These are phyloP conservation scores for Diaporthe velutina DNA, from an alignment of 2,329 filamentous ascomycete species.

Conservation along the genomic window DNA sequence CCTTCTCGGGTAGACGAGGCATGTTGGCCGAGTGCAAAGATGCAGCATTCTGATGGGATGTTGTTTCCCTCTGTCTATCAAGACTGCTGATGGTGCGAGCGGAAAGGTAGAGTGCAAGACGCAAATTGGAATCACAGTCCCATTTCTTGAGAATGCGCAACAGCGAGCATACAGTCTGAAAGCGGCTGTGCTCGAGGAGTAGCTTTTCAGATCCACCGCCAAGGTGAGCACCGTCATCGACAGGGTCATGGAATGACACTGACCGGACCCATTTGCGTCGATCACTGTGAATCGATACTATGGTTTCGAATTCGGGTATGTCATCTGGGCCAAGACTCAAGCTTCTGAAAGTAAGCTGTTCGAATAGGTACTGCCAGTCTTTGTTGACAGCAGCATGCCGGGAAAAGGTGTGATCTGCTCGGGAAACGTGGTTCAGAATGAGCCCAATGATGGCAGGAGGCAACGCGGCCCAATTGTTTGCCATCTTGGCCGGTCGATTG, in stretches of 20 bases:
- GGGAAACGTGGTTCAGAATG: neutral
- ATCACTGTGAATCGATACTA: neutral
- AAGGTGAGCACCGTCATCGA: no score
- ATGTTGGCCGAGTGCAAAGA: neutral
- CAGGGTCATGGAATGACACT: neutral
- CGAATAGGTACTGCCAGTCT: constrained; percentile 8
- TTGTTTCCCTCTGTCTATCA: neutral
- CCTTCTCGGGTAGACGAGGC: neutral
- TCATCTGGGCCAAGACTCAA: neutral
- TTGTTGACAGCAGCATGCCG: neutral
- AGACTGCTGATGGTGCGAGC: neutral
- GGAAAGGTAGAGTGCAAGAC: neutral
- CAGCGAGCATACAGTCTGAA: neutral
- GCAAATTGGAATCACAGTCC: neutral
- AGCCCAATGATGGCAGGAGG: neutral
- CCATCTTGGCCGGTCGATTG: no score
- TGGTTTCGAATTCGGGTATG: neutral
- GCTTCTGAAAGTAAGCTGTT: neutral
- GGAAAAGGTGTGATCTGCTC: neutral
- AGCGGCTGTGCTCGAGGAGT: neutral
- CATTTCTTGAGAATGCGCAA: neutral
- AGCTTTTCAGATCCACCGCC: neutral
- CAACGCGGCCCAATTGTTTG: neutral
- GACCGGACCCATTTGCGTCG: neutral
- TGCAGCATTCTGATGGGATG: neutral